These are phyloP conservation scores for Fusarium foetens DNA, from an alignment of 2,329 filamentous ascomycete species.

Conservation along the genomic window DNA sequence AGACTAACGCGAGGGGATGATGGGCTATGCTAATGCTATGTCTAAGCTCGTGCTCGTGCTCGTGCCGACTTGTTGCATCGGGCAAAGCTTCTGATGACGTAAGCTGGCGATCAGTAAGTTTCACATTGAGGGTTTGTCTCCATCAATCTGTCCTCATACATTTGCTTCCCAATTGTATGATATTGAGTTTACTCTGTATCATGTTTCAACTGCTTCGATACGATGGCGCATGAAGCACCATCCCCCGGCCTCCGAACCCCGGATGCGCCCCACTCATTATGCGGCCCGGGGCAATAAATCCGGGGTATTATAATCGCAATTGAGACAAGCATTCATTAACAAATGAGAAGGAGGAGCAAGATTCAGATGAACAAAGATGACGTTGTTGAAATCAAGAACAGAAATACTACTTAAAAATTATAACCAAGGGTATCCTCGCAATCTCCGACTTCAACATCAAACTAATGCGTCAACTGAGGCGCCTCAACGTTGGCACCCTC, in stretches of 20 bases:
- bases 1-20: constrained; percentile 12
- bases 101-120: constrained; percentile 23
- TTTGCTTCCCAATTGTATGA: neutral
- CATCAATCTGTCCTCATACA: too few relatives aligned
- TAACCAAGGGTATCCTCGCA: too few relatives aligned
- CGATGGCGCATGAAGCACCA: neutral
- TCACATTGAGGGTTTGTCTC: neutral
- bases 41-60: constrained; percentile 18
- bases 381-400: too few relatives aligned
- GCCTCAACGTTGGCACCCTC: constrained; percentile 48
- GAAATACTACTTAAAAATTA: too few relatives aligned
- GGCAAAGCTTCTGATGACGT: constrained; percentile 40
- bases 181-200: neutral
- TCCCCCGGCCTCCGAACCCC: constrained; percentile 2
- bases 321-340: too few relatives aligned
- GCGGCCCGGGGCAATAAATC: neutral
- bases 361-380: too few relatives aligned
- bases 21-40: neutral
- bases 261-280: neutral
- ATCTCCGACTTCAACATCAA: too few relatives aligned
- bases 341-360: too few relatives aligned
- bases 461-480: constrained; percentile 39
- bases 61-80: constrained; percentile 31
- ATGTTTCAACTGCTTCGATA: neutral
- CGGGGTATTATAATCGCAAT: neutral